Conservation (phyloP, 2,329 filamentous ascomycete species). For the Tolypocladium paradoxum region DNA sequence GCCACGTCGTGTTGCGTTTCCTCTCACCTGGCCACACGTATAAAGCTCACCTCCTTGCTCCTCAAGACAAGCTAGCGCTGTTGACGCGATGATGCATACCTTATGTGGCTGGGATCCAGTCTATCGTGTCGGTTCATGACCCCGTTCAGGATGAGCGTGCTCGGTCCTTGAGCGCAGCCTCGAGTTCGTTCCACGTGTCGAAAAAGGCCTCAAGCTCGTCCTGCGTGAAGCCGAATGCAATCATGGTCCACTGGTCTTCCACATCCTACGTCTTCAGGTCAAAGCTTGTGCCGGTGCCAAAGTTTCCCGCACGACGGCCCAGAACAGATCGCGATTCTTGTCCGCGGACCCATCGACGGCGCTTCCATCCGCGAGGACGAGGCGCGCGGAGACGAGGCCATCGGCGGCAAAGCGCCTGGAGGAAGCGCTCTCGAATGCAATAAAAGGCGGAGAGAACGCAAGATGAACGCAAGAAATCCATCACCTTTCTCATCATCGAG, state of each 20-base stretch:
- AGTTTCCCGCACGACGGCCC: conserved; percentile 22
- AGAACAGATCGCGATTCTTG: conserved; percentile 21
- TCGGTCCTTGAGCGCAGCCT: not conserved
- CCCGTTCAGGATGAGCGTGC: not conserved
- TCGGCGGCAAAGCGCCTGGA: conserved; percentile 15
- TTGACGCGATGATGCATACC: too few species aligned
- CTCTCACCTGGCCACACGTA: too few species aligned
- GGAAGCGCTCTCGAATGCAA: too few species aligned
- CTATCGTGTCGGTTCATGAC: not conserved
- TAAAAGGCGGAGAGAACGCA: too few species aligned
- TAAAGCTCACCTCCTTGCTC: too few species aligned
- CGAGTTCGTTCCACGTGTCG: conserved; percentile 1
- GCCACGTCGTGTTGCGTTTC: too few species aligned
- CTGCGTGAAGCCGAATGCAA: not conserved
- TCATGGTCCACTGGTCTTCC: not conserved
- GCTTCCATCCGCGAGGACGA: conserved; percentile 19
- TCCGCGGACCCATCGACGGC: conserved; percentile 8
- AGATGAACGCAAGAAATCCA: too few species aligned
- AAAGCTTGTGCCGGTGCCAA: conserved; percentile 19
- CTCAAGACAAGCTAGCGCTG: too few species aligned
- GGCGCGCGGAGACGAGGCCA: conserved; percentile 18
- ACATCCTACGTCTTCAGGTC: conserved; percentile 17
- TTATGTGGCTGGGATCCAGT: not conserved
- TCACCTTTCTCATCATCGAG: too few species aligned
- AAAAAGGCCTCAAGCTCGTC: conserved; percentile 1